phyloP scores from a whole-genome alignment of 495 filamentous ascomycete species.

The Neurospora africana region DNA sequence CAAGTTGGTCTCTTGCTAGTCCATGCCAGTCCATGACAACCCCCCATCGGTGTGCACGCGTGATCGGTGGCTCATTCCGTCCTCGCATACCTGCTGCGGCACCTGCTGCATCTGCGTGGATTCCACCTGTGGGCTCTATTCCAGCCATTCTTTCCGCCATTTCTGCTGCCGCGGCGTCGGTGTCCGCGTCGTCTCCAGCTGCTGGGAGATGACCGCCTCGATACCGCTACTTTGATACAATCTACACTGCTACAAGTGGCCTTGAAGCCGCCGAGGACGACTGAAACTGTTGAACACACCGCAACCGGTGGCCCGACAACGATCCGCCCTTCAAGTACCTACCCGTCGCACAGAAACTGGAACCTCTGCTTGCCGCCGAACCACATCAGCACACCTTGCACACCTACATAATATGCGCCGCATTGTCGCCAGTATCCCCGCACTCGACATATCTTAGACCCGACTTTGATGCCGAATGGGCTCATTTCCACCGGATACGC shows the following conservation, averaged over 20 bases:
- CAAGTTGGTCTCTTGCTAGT: slow-evolving; percentile 5
- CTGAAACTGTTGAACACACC: slow-evolving; percentile 6
- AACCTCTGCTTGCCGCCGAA: slow-evolving; percentile 1
- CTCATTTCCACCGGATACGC: background rate
- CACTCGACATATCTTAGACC: background rate
- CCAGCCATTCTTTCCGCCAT: background rate
- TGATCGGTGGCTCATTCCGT: slow-evolving; percentile 6
- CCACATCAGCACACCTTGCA: slow-evolving; percentile 1
- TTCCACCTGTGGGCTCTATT: background rate
- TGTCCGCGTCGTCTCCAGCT: background rate
- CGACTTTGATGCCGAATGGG: slow-evolving; percentile 7
- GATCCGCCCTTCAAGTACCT: background rate
- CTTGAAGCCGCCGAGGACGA: slow-evolving; percentile 12
- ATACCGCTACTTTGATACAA: slow-evolving; percentile 12
- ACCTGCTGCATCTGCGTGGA: slow-evolving; percentile 1
- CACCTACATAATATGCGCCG: slow-evolving; percentile 18
- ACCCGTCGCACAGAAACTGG: background rate
- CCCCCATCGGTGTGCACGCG: slow-evolving; percentile 1
- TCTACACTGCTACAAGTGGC: slow-evolving; percentile 11
- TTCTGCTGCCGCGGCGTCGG: slow-evolving; percentile 12
- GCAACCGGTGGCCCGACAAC: background rate
- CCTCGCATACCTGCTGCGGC: slow-evolving; percentile 2
- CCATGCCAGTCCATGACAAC: background rate
- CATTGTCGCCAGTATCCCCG: slow-evolving; percentile 9
- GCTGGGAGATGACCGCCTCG: slow-evolving; percentile 2